Evolutionary conservation across 441 rosid species (phyloP).

Genomic region (Gossypium laxum): DNA sequence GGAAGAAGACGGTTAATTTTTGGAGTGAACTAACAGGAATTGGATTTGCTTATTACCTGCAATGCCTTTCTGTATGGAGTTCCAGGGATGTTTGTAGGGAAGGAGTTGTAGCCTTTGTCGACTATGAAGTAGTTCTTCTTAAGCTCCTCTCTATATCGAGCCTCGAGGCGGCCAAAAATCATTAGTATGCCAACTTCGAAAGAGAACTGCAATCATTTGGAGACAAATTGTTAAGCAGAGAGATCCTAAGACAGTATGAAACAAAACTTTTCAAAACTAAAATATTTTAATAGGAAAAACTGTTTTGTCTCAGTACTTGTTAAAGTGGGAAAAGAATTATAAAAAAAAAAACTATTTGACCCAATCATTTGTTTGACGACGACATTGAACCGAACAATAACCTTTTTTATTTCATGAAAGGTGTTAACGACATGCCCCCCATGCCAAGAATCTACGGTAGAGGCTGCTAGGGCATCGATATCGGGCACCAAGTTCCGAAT

Average conservation of each 20-base stretch:
- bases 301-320: background rate
- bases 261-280: background rate
- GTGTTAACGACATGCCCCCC: constrained; percentile 41
- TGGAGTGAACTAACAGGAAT: background rate
- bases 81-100: constrained; percentile 50
- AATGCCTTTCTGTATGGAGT: constrained; percentile 44
- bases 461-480: constrained; percentile 42
- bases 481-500: constrained; percentile 46
- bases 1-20: background rate
- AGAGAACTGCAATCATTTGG: constrained; percentile 35
- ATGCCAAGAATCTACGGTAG: constrained; percentile 41
- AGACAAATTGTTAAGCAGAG: background rate
- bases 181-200: constrained; percentile 55
- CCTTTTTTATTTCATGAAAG: constrained; percentile 61
- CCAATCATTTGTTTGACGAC: background rate
- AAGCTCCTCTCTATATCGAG: constrained; percentile 37
- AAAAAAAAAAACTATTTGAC: background rate
- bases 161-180: constrained; percentile 48
- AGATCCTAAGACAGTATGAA: background rate
- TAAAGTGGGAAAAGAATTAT: background rate
- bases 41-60: constrained; percentile 21
- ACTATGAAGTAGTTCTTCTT: constrained; percentile 39
- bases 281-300: background rate
- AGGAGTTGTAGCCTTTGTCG: constrained; percentile 56
- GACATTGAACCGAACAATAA: constrained; percentile 1